phyloP scores from a whole-genome alignment of 768 basidiomycete species.

The Trametes punicea region DNA sequence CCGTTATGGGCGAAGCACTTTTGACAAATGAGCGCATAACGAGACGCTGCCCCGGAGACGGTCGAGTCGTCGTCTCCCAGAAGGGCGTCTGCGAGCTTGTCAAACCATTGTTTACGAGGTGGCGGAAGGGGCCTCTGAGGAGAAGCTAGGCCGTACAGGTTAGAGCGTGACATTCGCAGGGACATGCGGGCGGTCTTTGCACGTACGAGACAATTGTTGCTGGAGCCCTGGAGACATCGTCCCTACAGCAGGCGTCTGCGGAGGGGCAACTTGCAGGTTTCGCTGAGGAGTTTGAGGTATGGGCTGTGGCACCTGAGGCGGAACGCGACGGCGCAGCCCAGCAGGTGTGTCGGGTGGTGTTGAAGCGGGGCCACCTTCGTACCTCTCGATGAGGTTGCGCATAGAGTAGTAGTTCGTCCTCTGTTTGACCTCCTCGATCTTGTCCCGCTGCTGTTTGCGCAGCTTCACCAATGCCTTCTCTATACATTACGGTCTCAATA shows the following conservation, averaged over 20 bases:
- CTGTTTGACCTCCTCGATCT: constrained; percentile 95
- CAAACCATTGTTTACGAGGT: constrained; percentile 77
- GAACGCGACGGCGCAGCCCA: constrained; percentile 39
- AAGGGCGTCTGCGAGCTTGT: constrained; percentile 83
- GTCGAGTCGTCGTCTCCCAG: constrained; percentile 66
- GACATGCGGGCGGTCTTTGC: background rate
- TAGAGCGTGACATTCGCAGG: background rate
- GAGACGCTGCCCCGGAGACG: constrained; percentile 36
- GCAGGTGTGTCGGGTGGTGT: constrained; percentile 32
- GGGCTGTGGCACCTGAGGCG: constrained; percentile 24
- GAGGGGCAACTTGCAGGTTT: constrained; percentile 28
- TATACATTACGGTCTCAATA: constrained; percentile 29
- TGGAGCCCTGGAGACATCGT: constrained; percentile 28
- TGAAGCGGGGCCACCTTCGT: constrained; percentile 58
- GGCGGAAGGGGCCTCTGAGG: constrained; percentile 43
- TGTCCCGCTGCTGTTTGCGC: constrained; percentile 74
- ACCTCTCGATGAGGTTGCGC: constrained; percentile 83
- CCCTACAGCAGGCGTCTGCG: constrained; percentile 18
- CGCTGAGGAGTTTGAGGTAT: constrained; percentile 28
- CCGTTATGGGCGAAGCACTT: constrained; percentile 89
- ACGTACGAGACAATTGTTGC: constrained; percentile 41
- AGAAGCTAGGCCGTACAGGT: constrained; percentile 28
- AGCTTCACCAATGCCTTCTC: constrained; percentile 76
- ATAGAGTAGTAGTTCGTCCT: constrained; percentile 96
- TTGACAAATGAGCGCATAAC: constrained; percentile 86